Base-by-base conservation (phyloP, 1,284 basidiomycete species). In the Rhodotorula sp. region DNA sequence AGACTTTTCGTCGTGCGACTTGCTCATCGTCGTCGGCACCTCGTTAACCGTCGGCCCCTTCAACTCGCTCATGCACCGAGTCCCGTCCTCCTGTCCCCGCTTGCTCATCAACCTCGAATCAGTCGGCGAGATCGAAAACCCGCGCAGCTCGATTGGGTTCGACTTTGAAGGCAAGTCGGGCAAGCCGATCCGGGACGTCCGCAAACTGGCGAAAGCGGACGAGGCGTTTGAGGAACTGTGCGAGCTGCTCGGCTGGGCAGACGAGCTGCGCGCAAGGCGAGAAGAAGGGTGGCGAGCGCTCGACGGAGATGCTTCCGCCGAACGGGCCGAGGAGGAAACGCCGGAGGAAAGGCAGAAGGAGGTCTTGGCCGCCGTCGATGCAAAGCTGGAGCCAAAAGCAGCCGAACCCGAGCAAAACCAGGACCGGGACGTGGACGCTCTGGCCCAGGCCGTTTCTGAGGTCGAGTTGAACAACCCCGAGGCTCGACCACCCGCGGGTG, bases 11-110 rank as follows among this genome's bases (percentile, higher is more conserved):
- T 54, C 78, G 28, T 91, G 91, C 3, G 93, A 98, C 80, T 84
- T 98, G 16, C 86, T 98, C 26, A 88, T 98, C 75, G 88, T 97
- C 45, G 88, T 98, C 76, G 95, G 95, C 38, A 98, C 95, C 0
- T 95, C 93, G 3, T 85, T 95, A 38, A 89, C 88, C 8, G 85
- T 85, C 2, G 83, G 85, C 34, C 86, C 86, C 2, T 87, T 86
- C 75, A 85, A 85, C 3, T 81, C 81, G 2, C 79, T 87, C 2
- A 80, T 85, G 26, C 78, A 83, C 68, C 77, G 79, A 16, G 85
- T 85, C 7, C 76, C 80, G 0, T 45, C 71, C 4, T 43, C 67
- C 16, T 83, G 81, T 43, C 85, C 85, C 0, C 79, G 85, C 0
- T 47, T 85, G 18, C 80, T 86, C 16, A 82, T 86, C 78, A 86